These are phyloP conservation scores for Claviceps capensis DNA, from an alignment of 2,329 filamentous ascomycete species.

Conservation along the genomic window DNA sequence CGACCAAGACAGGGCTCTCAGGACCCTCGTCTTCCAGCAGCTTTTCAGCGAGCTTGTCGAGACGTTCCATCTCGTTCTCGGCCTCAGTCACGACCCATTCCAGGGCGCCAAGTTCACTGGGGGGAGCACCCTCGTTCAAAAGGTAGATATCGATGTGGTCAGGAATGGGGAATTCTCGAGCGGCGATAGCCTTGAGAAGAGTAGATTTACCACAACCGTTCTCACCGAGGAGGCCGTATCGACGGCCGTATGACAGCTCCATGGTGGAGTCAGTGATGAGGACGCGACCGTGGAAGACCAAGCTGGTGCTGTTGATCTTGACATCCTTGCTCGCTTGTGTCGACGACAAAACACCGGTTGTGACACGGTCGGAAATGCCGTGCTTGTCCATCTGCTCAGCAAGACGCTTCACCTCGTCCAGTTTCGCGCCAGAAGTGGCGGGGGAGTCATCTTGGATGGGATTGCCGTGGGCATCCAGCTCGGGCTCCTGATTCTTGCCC, in stretches of 20 bases:
- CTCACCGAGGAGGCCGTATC: constrained; percentile 92
- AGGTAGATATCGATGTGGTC: constrained; percentile 97
- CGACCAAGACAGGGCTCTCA: constrained; percentile 78
- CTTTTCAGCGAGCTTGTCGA: constrained; percentile 80
- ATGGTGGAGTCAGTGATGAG: constrained; percentile 88
- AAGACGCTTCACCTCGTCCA: constrained; percentile 73
- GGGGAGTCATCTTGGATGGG: constrained; percentile 44
- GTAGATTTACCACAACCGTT: constrained; percentile 99
- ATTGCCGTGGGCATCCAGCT: constrained; percentile 51
- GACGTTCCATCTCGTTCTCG: constrained; percentile 77
- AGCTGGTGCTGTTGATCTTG: constrained; percentile 85
- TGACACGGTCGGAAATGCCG: constrained; percentile 93
- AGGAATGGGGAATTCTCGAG: constrained; percentile 89
- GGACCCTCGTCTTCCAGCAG: constrained; percentile 86
- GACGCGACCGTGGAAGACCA: constrained; percentile 96
- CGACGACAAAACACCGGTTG: constrained; percentile 88
- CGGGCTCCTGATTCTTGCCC: constrained; percentile 56
- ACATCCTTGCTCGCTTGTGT: constrained; percentile 78
- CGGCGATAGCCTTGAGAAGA: constrained; percentile 86
- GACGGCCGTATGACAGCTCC: constrained; percentile 82
- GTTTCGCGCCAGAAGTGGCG: constrained; percentile 57
- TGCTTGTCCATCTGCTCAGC: constrained; percentile 90
- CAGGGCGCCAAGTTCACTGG: constrained; percentile 75
- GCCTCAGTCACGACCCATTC: constrained; percentile 97
- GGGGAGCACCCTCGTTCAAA: constrained; percentile 89